Percentiles rank a stretch among this genome's conserved stretches.
phyloP scores from a whole-genome alignment of 1,284 basidiomycete genomes.

The Cerrena zonata region DNA sequence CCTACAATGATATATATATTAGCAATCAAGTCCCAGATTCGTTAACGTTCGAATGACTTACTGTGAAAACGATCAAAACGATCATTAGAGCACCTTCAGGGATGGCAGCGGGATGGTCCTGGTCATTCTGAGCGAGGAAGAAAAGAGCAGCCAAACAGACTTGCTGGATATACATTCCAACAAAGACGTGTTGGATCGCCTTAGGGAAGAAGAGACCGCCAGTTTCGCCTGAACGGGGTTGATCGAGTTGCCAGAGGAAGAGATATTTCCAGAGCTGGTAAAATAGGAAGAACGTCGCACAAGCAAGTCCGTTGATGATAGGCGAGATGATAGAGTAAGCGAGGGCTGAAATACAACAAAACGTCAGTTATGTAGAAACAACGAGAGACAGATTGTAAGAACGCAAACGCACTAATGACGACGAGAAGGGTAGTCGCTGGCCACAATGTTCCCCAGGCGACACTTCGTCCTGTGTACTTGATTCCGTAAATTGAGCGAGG shows the following conservation, averaged over 20 bases:
- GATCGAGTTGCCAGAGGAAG: slow-evolving; percentile 78
- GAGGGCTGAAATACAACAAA: slow-evolving; percentile 46
- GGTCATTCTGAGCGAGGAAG: slow-evolving; percentile 68
- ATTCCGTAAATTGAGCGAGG: slow-evolving; percentile 80
- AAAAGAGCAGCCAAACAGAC: slow-evolving; percentile 81
- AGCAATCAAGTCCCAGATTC: slow-evolving; percentile 21
- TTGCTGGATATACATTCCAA: slow-evolving; percentile 85
- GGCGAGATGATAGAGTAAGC: slow-evolving; percentile 91
- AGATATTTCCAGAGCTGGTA: slow-evolving; percentile 87
- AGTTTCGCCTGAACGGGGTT: slow-evolving; percentile 72
- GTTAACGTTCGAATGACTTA: slow-evolving; percentile 34
- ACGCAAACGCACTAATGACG: slow-evolving; percentile 61
- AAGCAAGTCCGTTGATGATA: slow-evolving; percentile 87
- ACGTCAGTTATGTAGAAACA: slow-evolving; percentile 24
- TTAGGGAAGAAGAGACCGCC: slow-evolving; percentile 94
- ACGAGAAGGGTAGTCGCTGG: slow-evolving; percentile 69
- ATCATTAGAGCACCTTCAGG: slow-evolving; percentile 80
- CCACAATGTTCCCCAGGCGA: slow-evolving; percentile 85
- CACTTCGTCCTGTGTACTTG: slow-evolving; percentile 62
- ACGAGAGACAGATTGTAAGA: slow-evolving; percentile 4
- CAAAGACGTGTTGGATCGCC: slow-evolving; percentile 88
- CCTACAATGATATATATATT: slow-evolving; percentile 39
- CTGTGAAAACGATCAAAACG: slow-evolving; percentile 75
- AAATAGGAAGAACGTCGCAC: slow-evolving; percentile 77
- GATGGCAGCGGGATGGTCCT: slow-evolving; percentile 50